Percentiles rank a stretch among this genome's conserved stretches.
These are phyloP conservation scores for Lepidium campestre DNA, from an alignment of 441 rosid species.

Conservation along the genomic window DNA sequence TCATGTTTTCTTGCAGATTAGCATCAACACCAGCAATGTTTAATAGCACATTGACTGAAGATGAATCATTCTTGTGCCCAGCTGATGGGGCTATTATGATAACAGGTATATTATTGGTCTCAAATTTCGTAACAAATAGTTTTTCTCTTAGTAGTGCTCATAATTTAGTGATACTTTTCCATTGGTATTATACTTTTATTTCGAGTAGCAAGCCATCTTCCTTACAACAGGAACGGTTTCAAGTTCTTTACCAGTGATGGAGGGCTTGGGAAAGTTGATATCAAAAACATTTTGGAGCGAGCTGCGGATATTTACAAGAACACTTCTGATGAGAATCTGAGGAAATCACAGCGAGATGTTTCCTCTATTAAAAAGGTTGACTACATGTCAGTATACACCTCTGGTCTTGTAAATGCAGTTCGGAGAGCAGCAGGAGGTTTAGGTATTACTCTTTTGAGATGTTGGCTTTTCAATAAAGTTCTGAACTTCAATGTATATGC, in stretches of 20 bases:
- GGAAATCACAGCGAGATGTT: conserved; percentile 32
- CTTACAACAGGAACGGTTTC: conserved; percentile 95
- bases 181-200: conserved; percentile 10
- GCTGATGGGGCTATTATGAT: conserved; percentile 98
- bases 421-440: conserved; percentile 77
- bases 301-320: conserved; percentile 74
- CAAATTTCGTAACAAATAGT: conserved; percentile 6
- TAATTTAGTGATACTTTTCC: neutral
- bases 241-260: conserved; percentile 91
- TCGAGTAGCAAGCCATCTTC: conserved; percentile 96
- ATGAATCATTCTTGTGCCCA: conserved; percentile 69
- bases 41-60: conserved; percentile 79
- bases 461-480: neutral
- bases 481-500: neutral
- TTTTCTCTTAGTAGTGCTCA: neutral
- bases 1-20: conserved; percentile 42
- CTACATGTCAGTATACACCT: conserved; percentile 80
- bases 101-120: conserved; percentile 49
- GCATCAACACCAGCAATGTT: conserved; percentile 99
- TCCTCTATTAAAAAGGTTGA: conserved; percentile 60
- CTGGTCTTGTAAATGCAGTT: conserved; percentile 82
- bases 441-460: conserved; percentile 44
- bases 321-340: conserved; percentile 37
- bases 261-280: conserved; percentile 92
- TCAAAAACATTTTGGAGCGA: conserved; percentile 76